Percentiles rank a stretch among this genome's conserved stretches.
Conservation (phyloP, 1,139 yeast species). For the Blastobotrys buckinghamii region DNA sequence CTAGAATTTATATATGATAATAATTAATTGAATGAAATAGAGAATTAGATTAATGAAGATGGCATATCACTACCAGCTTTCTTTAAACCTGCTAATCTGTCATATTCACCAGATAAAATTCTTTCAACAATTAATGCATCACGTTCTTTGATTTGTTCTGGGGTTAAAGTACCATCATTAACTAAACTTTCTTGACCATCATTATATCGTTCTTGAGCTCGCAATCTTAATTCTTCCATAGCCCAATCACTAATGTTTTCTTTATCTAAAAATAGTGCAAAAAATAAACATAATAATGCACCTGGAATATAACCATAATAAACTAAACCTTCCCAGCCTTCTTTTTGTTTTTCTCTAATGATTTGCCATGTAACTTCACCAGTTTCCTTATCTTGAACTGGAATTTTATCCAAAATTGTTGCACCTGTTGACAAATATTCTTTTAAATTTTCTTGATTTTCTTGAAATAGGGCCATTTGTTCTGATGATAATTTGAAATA, state of each 20-base stretch:
- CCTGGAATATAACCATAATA: constrained; percentile 73
- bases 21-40: not conserved
- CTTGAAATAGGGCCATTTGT: constrained; percentile 53
- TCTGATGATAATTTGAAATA: constrained; percentile 50
- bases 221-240: constrained; percentile 70
- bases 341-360: constrained; percentile 69
- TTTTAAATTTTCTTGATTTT: constrained; percentile 58
- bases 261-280: constrained; percentile 44
- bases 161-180: constrained; percentile 50
- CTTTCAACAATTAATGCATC: constrained; percentile 79
- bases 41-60: constrained; percentile 28
- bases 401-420: constrained; percentile 76
- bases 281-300: constrained; percentile 39
- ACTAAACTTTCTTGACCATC: constrained; percentile 48
- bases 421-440: constrained; percentile 52
- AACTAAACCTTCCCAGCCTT: constrained; percentile 78
- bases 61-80: constrained; percentile 39
- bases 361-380: constrained; percentile 79
- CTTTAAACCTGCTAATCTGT: constrained; percentile 66
- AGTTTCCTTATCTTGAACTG: constrained; percentile 70
- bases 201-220: constrained; percentile 66
- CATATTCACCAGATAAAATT: constrained; percentile 80
- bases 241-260: constrained; percentile 64
- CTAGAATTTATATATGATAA: not conserved
- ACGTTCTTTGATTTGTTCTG: constrained; percentile 58